A percentile compares a stretch with the other conserved stretches of the same genome.
Evolutionary conservation across 192 early-diverging fungal species (phyloP).

Genomic region (Backusella mclennaniae): DNA sequence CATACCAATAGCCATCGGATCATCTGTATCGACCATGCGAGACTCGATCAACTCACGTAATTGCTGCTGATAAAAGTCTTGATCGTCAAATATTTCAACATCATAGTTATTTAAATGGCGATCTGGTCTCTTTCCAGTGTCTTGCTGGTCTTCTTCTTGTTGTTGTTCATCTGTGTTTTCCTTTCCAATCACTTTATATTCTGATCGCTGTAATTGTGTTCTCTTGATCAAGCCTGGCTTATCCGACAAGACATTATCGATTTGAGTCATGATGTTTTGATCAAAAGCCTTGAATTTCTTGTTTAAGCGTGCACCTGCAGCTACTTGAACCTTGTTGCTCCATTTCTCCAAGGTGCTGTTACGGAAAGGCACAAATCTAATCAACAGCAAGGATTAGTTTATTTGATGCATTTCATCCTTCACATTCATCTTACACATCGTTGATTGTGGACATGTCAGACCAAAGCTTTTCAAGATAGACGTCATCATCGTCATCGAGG

Average conservation of each 20-base stretch:
- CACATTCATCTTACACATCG: conserved; percentile 31
- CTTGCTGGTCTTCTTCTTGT: conserved; percentile 36
- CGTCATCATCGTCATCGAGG: conserved; percentile 46
- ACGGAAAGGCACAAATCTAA: conserved; percentile 74
- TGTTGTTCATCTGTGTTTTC: conserved; percentile 15
- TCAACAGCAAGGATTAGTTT: background rate
- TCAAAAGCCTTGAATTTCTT: conserved; percentile 98
- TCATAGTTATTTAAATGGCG: conserved; percentile 72
- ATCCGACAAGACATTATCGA: conserved; percentile 54
- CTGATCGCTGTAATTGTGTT: conserved; percentile 79
- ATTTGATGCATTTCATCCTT: background rate
- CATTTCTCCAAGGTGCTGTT: conserved; percentile 90
- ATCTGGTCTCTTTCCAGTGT: conserved; percentile 43
- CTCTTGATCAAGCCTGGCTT: conserved; percentile 80
- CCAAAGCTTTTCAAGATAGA: conserved; percentile 55
- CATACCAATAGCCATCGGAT: conserved; percentile 75
- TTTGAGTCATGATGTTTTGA: conserved; percentile 49
- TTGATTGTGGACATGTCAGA: conserved; percentile 59
- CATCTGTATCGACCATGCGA: conserved; percentile 89
- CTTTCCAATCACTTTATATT: conserved; percentile 60
- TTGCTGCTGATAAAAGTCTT: conserved; percentile 93
- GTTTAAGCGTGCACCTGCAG: conserved; percentile 63
- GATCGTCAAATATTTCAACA: conserved; percentile 91
- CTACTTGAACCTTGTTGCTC: conserved; percentile 81
- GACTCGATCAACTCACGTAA: conserved; percentile 94